Conservation (phyloP, 257 asterid genomes). For the Nicotiana obtusifolia region DNA sequence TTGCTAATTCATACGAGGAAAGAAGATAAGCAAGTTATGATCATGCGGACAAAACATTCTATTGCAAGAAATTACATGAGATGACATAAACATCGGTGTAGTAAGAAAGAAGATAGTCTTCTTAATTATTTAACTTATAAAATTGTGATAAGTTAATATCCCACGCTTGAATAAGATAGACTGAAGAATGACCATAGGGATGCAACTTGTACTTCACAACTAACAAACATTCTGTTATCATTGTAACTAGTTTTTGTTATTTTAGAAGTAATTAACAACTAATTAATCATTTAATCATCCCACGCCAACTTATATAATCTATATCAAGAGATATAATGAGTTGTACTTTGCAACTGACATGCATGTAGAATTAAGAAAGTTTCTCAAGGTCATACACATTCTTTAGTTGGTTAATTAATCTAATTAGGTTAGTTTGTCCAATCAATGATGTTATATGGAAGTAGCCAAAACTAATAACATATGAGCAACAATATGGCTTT, state of each 20-base stretch:
- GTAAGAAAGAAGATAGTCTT: constrained; percentile 1
- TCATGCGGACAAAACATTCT: constrained; percentile 7
- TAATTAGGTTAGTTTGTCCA: not conserved
- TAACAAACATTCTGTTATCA: constrained; percentile 1
- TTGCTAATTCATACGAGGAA: not conserved
- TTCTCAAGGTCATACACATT: not conserved
- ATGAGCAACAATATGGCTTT: not conserved
- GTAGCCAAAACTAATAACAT: not conserved
- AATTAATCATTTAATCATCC: constrained; percentile 4
- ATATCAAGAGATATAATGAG: not conserved
- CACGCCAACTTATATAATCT: constrained; percentile 4
- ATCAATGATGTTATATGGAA: not conserved
- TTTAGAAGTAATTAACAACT: not conserved
- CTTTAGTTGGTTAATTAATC: not conserved
- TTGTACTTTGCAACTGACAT: constrained; percentile 1
- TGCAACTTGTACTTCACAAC: not conserved
- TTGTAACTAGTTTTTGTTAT: constrained; percentile 1
- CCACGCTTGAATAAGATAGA: constrained; percentile 6
- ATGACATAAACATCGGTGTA: not conserved
- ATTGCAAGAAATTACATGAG: not conserved
- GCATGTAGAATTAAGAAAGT: not conserved
- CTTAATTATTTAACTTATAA: not conserved
- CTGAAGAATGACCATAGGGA: not conserved
- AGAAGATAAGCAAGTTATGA: not conserved
- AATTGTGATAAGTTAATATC: not conserved